phyloP scores from a whole-genome alignment of 768 basidiomycete genomes.

The Amanita pseudoporphyria region DNA sequence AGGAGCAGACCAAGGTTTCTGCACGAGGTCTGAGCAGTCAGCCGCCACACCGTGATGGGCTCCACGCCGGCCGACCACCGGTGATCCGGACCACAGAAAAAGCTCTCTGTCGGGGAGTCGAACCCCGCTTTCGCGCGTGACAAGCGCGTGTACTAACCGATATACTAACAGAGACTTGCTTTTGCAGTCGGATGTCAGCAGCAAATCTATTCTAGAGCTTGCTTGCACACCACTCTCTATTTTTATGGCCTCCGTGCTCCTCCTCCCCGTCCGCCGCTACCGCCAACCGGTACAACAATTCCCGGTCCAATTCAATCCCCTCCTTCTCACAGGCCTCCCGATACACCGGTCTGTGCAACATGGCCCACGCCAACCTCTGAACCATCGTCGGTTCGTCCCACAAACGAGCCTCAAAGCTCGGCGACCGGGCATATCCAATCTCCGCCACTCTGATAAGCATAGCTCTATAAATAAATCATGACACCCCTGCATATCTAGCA shows the following conservation, averaged over 20 bases:
- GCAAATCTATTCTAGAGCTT: background rate
- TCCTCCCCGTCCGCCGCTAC: too few species aligned
- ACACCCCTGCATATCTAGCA: too few species aligned
- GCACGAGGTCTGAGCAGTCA: too few species aligned
- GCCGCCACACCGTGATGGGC: too few species aligned
- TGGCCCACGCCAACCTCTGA: constrained; percentile 33
- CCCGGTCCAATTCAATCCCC: constrained; percentile 24
- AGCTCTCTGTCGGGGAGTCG: constrained; percentile 12
- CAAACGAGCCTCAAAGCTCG: constrained; percentile 33
- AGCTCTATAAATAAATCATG: constrained; percentile 17
- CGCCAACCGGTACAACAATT: constrained; percentile 1
- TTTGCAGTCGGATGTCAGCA: background rate
- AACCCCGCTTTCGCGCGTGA: constrained; percentile 13
- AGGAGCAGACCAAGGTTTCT: background rate
- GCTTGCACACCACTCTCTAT: too few species aligned
- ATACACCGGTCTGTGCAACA: constrained; percentile 27
- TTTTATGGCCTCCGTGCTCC: too few species aligned
- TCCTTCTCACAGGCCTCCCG: constrained; percentile 30
- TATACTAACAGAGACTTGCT: constrained; percentile 11
- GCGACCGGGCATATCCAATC: constrained; percentile 33
- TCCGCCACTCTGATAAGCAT: constrained; percentile 37
- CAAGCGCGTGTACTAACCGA: constrained; percentile 11
- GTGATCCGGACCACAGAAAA: too few species aligned
- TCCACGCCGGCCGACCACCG: too few species aligned
- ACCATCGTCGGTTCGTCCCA: constrained; percentile 25